A percentile compares a stretch with the other conserved stretches of the same genome.
phyloP scores from a whole-genome alignment of 164 flowering plant genomes.

The Vitis cinerea region DNA sequence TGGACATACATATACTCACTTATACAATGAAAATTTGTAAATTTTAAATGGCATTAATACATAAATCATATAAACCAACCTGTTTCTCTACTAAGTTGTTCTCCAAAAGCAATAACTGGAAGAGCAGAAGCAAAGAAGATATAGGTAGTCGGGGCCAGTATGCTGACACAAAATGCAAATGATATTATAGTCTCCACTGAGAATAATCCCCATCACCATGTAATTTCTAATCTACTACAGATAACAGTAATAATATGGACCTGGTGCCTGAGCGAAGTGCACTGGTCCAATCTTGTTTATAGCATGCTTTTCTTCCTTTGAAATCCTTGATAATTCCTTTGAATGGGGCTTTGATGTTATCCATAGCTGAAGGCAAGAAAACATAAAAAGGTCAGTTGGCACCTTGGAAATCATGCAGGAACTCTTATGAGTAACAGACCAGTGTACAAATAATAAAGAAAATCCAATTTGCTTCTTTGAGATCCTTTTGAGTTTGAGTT shows the following conservation, averaged over 20 bases:
- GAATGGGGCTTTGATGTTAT: constrained; percentile 4
- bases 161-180: constrained; percentile 22
- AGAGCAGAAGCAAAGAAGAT: constrained; percentile 66
- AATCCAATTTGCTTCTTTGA: no score
- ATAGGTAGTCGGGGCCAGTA: constrained; percentile 58
- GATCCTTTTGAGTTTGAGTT: no score
- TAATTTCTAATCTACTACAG: neutral
- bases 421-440: no score
- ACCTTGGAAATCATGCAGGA: no score
- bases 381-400: neutral
- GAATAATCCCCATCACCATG: neutral
- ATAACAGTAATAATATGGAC: neutral
- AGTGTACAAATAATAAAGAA: no score
- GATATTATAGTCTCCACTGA: neutral
- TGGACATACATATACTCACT: no score
- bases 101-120: constrained; percentile 71
- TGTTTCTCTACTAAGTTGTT: constrained; percentile 55
- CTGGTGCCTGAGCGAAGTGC: constrained; percentile 13
- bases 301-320: constrained; percentile 10
- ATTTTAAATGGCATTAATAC: no score
- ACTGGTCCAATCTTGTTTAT: constrained; percentile 16
- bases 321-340: constrained; percentile 9
- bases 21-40: no score
- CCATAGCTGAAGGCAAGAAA: constrained; percentile 6
- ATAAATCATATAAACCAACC: constrained; percentile 25